Base-by-base conservation (phyloP, 345 rosid species). In the Acer saccharum region DNA sequence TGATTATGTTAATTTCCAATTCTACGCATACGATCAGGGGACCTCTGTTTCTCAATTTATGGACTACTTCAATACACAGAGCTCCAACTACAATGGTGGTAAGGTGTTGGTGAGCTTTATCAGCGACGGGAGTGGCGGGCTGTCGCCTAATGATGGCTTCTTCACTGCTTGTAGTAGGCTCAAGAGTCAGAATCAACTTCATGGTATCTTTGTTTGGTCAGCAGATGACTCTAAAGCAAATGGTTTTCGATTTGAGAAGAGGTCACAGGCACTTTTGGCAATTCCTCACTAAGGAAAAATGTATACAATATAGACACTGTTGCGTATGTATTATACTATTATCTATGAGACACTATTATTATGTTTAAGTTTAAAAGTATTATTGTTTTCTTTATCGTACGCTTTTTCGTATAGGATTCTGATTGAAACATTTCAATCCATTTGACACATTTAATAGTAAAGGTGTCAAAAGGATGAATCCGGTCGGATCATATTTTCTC, bases 1-100 rank as follows among this genome's bases (percentile, higher is more conserved):
- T 21, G 85, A 86, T 73, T 81, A 81, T 64, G 83, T 86, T 9
- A 88, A 84, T 78, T 88, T 86, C 82, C 88, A 88, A 60, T 86
- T 88, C 61, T 86, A 88, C 0, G 84, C 91, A 0, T 82, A 79
- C 8, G 84, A 80, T 52, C 27, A 62, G 32, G 75, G 84, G 23
- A 84, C 84, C 20, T 39, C 65, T 0, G 82, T 82, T 13, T 71
- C 80, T 8, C 76, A 80, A 55, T 85, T 85, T 65, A 68, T 78
- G 70, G 64, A 77, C 23, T 78, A 81, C 61, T 87, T 78, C 82
- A 77, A 82, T 12, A 63, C 71, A 7, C 84, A 85, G 66, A 78
- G 70, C 11, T 60, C 81, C 3, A 85, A 82, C 10, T 88, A 83
- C 61, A 54, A 63, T 0, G 80, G 86, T 0, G 83, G 83, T 0